Evolutionary conservation across 2,329 filamentous ascomycete genomes (phyloP), one percentile per base, ranked within the genome.

Genomic region (Akanthomyces lecanii): DNA sequence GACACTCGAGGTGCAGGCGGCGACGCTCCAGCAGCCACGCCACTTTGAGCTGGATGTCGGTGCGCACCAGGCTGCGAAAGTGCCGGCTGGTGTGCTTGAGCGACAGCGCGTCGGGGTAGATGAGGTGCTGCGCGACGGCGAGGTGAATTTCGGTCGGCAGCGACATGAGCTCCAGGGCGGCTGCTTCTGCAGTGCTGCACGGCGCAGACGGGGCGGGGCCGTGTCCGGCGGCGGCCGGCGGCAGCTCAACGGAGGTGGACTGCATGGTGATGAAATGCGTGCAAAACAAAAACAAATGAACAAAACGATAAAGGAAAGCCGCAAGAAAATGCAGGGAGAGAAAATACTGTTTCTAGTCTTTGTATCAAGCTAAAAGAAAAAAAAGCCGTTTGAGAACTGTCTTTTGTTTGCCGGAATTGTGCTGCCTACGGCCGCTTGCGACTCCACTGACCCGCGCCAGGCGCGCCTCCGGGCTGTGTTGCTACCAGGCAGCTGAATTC

Each of bases 81-180:
- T 89, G 80, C 63, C 81, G 80, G 69, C 77, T 86, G 23, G 83
- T 83, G 71, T 90, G 87, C 69, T 90, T 90, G 18, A 91, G 76
- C 0, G 87, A 88, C 1, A 91, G 79, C 0, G 89, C 88, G 65
- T 91, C 88, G 0, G 89, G 89, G 65, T 91, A 91, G 38, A 82
- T 82, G 64, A 91, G 83, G 61, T 84, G 77, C 12, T 78, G 71
- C 38, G 83, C 77, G 62, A 91, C 86, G 56, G 85, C 79, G 1
- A 88, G 71, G 67, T 90, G 88, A n/a, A 91, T 78, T 69, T 91
- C 89, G 0, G 85, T 78, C 2, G 89, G 89, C 2, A 91, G 76
- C 18, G 75, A 73, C 71, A 80, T 77, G 40, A 88, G 14, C 8
- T 28, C 8, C 11, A 44, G 2, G 51, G 3, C 14, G 16, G 28